Evolutionary conservation across 306 rosid species (phyloP).

Genomic region (Castanospermum australe): DNA sequence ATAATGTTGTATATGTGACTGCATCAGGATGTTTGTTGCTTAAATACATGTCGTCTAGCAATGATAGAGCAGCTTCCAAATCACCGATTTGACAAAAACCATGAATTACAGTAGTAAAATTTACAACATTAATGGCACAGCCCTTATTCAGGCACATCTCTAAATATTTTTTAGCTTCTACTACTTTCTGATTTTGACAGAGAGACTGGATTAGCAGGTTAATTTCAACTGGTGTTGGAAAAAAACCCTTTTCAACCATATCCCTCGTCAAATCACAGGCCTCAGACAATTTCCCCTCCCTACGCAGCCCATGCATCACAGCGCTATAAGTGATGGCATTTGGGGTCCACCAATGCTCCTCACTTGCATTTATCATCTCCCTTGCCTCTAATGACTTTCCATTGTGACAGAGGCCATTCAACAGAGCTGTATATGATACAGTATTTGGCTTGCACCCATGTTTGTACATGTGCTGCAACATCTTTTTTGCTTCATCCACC

Average conservation of each 20-base stretch:
- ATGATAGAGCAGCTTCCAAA: slow-evolving; percentile 70
- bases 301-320: slow-evolving; percentile 79
- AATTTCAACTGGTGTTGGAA: slow-evolving; percentile 80
- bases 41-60: slow-evolving; percentile 87
- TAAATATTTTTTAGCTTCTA: slow-evolving; percentile 69
- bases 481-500: slow-evolving; percentile 80
- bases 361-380: slow-evolving; percentile 70
- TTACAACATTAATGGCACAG: slow-evolving; percentile 77
- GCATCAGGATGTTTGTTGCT: slow-evolving; percentile 82
- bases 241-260: slow-evolving; percentile 70
- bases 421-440: slow-evolving; percentile 69
- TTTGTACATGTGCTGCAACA: slow-evolving; percentile 85
- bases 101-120: slow-evolving; percentile 79
- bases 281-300: slow-evolving; percentile 78
- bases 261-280: slow-evolving; percentile 72
- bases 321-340: slow-evolving; percentile 73
- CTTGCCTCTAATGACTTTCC: slow-evolving; percentile 80
- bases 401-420: slow-evolving; percentile 78
- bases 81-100: slow-evolving; percentile 79
- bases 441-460: slow-evolving; percentile 84
- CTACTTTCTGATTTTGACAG: slow-evolving; percentile 56
- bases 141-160: slow-evolving; percentile 76
- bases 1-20: slow-evolving; percentile 71
- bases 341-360: slow-evolving; percentile 91
- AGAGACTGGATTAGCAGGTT: slow-evolving; percentile 73